phyloP scores from a whole-genome alignment of 345 rosid genomes.

The Alliaria petiolata region DNA sequence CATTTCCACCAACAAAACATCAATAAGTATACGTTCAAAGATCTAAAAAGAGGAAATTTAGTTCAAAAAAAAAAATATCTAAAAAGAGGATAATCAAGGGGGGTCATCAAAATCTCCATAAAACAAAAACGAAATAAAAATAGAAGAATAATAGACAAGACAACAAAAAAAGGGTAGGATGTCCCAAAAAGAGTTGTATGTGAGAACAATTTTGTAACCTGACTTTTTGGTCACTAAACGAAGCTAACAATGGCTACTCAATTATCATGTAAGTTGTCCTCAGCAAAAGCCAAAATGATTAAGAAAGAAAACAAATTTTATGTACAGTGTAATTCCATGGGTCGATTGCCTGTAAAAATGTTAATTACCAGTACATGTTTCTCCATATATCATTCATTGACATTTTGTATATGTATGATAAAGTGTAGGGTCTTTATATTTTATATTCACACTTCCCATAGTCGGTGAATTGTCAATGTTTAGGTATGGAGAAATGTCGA shows the following conservation, averaged over 20 bases:
- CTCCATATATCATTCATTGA: not conserved
- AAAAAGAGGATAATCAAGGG: not conserved
- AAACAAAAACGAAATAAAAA: not conserved
- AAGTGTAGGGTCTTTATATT: constrained; percentile 3
- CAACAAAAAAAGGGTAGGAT: not conserved
- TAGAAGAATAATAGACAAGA: not conserved
- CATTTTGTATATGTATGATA: not conserved
- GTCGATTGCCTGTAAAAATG: not conserved
- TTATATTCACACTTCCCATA: constrained; percentile 3
- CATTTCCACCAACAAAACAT: constrained; percentile 25
- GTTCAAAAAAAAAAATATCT: too few species aligned
- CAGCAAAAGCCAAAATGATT: not conserved
- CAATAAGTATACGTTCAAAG: constrained; percentile 4
- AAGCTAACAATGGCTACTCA: constrained; percentile 22
- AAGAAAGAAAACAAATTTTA: not conserved
- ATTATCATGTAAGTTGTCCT: constrained; percentile 1
- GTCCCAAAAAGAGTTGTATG: constrained; percentile 4
- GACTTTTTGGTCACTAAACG: not conserved
- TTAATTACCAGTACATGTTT: not conserved
- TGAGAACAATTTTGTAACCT: constrained; percentile 14
- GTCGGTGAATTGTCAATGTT: constrained; percentile 30
- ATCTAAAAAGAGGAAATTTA: constrained; percentile 1
- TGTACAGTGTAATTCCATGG: not conserved
- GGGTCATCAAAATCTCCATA: constrained; percentile 12
- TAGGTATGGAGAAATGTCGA: constrained; percentile 28